Evolutionary conservation across 345 rosid species (phyloP), one percentile per base, ranked within the genome.

Genomic region (Aurinia saxatilis): DNA sequence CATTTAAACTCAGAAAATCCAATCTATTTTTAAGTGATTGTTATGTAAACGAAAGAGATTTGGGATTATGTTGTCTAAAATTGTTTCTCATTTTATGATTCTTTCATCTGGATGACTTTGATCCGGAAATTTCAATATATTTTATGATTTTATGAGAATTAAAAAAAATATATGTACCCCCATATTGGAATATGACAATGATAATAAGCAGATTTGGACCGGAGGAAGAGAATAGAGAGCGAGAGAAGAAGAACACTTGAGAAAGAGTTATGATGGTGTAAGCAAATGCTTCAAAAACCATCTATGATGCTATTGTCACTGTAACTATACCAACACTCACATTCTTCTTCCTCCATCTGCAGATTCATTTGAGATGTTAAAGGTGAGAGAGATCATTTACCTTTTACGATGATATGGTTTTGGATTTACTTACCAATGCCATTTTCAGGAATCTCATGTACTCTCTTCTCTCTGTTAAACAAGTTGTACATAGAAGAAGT

Each of bases 131-230:
- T n/a, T n/a, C n/a, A n/a, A n/a, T n/a, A n/a, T n/a, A n/a, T n/a
- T n/a, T n/a, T n/a, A n/a, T n/a, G n/a, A n/a, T n/a, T n/a, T n/a
- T n/a, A n/a, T n/a, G n/a, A n/a, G n/a, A n/a, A n/a, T n/a, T n/a
- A n/a, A n/a, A n/a, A n/a, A n/a, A n/a, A n/a, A n/a, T n/a, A n/a
- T n/a, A n/a, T n/a, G n/a, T n/a, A n/a, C n/a, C n/a, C n/a, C n/a
- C n/a, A n/a, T n/a, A n/a, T n/a, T n/a, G n/a, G n/a, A n/a, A n/a
- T n/a, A n/a, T n/a, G n/a, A n/a, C n/a, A n/a, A n/a, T n/a, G n/a
- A n/a, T n/a, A n/a, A n/a, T n/a, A n/a, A n/a, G 99, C 99, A 65
- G 96, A 86, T 88, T 90, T 95, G 75, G 96, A 88, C 99, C 96
- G 90, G 37, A 90, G 72, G 56, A 95, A 90, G 45, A 95, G 84